These are phyloP conservation scores for Sarcocystis neurona DNA, from an alignment of 169 alveolate genomes.

Conservation along the genomic window DNA sequence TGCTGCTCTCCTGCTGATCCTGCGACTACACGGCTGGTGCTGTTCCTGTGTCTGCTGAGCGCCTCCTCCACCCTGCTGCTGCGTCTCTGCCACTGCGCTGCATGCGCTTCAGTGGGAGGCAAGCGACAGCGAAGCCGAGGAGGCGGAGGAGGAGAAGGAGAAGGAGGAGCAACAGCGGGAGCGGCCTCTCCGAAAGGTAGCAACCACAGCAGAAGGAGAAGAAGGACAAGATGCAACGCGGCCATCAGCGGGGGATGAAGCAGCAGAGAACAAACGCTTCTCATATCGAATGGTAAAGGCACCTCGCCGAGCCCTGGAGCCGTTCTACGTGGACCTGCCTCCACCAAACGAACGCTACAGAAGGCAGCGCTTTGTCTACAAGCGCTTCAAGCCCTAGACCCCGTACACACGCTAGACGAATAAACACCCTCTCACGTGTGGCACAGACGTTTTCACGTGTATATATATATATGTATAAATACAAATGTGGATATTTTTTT, in stretches of 20 bases:
- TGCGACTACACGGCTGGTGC: no score
- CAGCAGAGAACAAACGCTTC: background rate
- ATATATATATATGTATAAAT: background rate
- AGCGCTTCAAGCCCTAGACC: slow-evolving; percentile 17
- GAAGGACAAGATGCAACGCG: no score
- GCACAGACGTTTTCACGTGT: no score
- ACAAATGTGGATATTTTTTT: background rate
- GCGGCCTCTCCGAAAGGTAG: no score
- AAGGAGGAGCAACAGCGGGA: background rate
- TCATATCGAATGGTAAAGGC: background rate
- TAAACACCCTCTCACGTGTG: no score
- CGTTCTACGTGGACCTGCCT: slow-evolving; percentile 24
- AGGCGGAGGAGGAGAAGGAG: background rate
- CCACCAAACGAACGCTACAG: slow-evolving; percentile 11
- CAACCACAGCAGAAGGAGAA: no score
- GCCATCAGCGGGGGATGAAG: no score
- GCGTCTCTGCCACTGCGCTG: no score
- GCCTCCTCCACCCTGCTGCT: no score
- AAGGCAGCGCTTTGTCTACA: background rate
- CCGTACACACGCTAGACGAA: no score
- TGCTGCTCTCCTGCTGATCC: no score
- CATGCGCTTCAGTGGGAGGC: slow-evolving; percentile 34
- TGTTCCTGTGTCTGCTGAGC: no score
- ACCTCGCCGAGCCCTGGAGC: slow-evolving; percentile 20
- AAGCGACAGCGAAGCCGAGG: slow-evolving; percentile 9